A percentile compares a stretch with the other conserved stretches of the same genome.
These are phyloP conservation scores for Heterobasidion parviporum DNA, from an alignment of 1,284 basidiomycete genomes.

Conservation along the genomic window DNA sequence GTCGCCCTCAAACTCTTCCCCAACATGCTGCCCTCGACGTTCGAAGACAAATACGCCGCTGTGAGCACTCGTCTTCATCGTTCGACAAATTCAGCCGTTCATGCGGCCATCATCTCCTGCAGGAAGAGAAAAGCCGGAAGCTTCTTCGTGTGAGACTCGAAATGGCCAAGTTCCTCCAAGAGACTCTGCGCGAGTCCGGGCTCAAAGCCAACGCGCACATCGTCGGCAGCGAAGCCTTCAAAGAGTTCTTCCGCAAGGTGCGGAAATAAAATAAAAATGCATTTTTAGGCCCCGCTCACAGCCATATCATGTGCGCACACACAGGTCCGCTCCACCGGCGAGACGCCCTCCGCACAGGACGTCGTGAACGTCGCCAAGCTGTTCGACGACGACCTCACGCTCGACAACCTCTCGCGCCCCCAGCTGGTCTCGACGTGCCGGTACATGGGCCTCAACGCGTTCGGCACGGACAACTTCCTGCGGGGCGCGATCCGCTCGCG, in stretches of 20 bases:
- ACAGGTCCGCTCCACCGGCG: slow-evolving; percentile 84
- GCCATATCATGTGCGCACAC: background rate
- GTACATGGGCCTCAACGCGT: slow-evolving; percentile 98
- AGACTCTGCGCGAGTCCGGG: slow-evolving; percentile 91
- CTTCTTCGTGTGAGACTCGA: slow-evolving; percentile 91
- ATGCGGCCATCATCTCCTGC: slow-evolving; percentile 2
- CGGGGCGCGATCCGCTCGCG: slow-evolving; percentile 88
- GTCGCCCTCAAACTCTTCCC: slow-evolving; percentile 97
- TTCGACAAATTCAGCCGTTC: background rate
- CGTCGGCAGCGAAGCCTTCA: slow-evolving; percentile 92
- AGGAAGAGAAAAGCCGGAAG: slow-evolving; percentile 98
- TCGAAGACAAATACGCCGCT: slow-evolving; percentile 93
- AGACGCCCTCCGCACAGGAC: slow-evolving; percentile 83
- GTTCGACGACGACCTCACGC: slow-evolving; percentile 95
- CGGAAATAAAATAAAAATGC: slow-evolving; percentile 23
- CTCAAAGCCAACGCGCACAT: slow-evolving; percentile 89
- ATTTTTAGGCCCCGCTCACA: background rate
- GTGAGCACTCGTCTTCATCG: slow-evolving; percentile 34
- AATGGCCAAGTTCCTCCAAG: slow-evolving; percentile 99
- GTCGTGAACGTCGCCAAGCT: slow-evolving; percentile 93
- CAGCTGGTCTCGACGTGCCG: slow-evolving; percentile 96
- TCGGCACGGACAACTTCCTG: slow-evolving; percentile 98
- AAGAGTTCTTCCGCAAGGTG: slow-evolving; percentile 95
- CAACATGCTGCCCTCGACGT: slow-evolving; percentile 97
- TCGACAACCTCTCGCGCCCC: slow-evolving; percentile 96